Percentiles rank a stretch among this genome's conserved stretches.
Evolutionary conservation across 169 alveolate species (phyloP).

Genomic region (Cryptosporidium canis): DNA sequence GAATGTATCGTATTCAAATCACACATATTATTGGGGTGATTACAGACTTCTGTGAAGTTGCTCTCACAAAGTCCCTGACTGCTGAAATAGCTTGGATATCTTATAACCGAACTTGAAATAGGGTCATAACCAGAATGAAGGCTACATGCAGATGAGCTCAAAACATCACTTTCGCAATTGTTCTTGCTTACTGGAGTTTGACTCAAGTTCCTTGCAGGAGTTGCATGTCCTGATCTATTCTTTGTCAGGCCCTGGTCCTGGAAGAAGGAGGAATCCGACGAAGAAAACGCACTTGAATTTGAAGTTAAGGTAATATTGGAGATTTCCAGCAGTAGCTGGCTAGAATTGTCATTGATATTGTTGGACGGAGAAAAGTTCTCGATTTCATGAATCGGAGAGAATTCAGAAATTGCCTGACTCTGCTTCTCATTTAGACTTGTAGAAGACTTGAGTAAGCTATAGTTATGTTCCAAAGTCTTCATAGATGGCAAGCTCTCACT

Average conservation of each 20-base stretch:
- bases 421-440: neutral
- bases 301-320: conserved; percentile 53
- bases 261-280: conserved; percentile 40
- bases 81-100: neutral
- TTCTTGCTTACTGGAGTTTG: conserved; percentile 9
- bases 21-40: neutral
- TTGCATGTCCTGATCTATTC: neutral
- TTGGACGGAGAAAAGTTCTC: neutral
- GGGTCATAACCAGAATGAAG: conserved; percentile 68
- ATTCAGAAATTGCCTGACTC: conserved; percentile 17
- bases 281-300: conserved; percentile 64
- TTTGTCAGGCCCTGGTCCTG: conserved; percentile 9
- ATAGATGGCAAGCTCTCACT: conserved; percentile 4
- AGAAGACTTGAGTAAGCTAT: neutral
- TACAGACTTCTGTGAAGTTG: neutral
- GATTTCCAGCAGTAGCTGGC: conserved; percentile 28
- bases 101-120: neutral
- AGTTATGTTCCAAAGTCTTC: neutral
- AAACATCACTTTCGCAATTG: neutral
- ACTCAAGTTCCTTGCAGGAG: neutral
- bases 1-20: neutral
- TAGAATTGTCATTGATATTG: neutral
- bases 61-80: neutral
- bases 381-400: conserved; percentile 38
- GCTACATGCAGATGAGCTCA: neutral